Conservation (phyloP, 2,329 filamentous ascomycete genomes). For the Diaporthe capsici region DNA sequence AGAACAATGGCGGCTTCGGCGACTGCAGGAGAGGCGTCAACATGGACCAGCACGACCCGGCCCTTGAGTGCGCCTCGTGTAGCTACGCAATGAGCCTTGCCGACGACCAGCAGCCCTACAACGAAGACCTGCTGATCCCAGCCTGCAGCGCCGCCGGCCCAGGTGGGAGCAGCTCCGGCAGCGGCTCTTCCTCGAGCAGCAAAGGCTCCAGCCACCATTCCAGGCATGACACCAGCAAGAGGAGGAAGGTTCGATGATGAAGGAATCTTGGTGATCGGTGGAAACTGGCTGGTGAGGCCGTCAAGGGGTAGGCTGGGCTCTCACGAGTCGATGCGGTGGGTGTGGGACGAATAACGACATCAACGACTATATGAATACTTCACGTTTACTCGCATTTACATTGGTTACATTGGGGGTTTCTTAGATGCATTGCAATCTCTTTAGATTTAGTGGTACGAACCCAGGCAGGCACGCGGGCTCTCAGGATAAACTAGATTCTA, state of each 20-base stretch:
- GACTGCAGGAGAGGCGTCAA: constrained; percentile 57
- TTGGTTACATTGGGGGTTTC: background rate
- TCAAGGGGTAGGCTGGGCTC: background rate
- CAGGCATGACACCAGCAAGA: constrained; percentile 33
- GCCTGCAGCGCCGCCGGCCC: constrained; percentile 20
- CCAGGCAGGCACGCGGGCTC: background rate
- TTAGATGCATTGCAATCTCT: constrained; percentile 10
- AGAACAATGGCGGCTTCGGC: constrained; percentile 62
- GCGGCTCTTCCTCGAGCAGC: constrained; percentile 5
- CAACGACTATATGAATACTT: constrained; percentile 11
- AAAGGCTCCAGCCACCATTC: constrained; percentile 8
- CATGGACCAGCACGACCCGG: constrained; percentile 60
- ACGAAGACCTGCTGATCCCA: constrained; percentile 38
- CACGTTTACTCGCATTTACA: constrained; percentile 22
- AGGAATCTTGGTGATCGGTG: background rate
- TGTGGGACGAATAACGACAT: background rate
- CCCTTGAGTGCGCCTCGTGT: constrained; percentile 63
- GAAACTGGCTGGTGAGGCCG: background rate
- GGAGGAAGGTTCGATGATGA: constrained; percentile 39
- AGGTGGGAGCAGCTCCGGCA: constrained; percentile 13
- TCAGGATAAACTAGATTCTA: constrained; percentile 9
- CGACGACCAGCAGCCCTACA: constrained; percentile 54
- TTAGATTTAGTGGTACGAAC: constrained; percentile 9
- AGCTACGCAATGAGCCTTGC: constrained; percentile 38
- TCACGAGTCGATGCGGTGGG: background rate